phyloP scores from a whole-genome alignment of 306 rosid species.

The Herpetospermum pedunculosum region DNA sequence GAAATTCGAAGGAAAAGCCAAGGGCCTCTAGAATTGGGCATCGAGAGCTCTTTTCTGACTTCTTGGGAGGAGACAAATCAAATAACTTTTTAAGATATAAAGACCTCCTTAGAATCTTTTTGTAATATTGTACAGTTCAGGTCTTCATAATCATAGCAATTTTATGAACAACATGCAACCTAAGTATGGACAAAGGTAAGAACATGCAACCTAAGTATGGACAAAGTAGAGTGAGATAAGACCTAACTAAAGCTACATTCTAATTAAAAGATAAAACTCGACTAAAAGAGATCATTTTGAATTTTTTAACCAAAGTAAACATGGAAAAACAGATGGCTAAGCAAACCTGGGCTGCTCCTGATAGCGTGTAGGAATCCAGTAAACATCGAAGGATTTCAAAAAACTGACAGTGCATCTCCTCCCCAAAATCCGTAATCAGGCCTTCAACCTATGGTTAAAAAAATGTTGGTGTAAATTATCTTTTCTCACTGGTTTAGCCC shows the following conservation, averaged over 20 bases:
- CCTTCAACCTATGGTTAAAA: conserved; percentile 61
- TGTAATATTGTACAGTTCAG: background rate
- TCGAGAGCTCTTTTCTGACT: background rate
- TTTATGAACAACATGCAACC: background rate
- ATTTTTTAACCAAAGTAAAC: background rate
- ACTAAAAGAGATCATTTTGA: background rate
- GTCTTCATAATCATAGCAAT: background rate
- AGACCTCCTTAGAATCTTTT: background rate
- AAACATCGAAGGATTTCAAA: conserved; percentile 93
- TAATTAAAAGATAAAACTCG: background rate
- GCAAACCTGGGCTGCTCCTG: conserved; percentile 81
- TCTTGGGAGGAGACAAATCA: background rate
- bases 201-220: background rate
- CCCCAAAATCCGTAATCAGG: conserved; percentile 86
- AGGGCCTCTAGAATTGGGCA: background rate
- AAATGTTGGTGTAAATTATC: background rate
- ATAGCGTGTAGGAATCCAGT: conserved; percentile 67
- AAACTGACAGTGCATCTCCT: conserved; percentile 92
- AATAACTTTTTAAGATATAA: background rate
- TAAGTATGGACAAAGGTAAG: background rate
- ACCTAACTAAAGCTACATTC: background rate
- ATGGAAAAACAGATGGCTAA: background rate
- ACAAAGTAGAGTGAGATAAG: background rate
- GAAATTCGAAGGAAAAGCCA: background rate
- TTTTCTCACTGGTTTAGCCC: background rate